phyloP scores from a whole-genome alignment of 2,329 filamentous ascomycete genomes.

The Penicillium capsulatum region DNA sequence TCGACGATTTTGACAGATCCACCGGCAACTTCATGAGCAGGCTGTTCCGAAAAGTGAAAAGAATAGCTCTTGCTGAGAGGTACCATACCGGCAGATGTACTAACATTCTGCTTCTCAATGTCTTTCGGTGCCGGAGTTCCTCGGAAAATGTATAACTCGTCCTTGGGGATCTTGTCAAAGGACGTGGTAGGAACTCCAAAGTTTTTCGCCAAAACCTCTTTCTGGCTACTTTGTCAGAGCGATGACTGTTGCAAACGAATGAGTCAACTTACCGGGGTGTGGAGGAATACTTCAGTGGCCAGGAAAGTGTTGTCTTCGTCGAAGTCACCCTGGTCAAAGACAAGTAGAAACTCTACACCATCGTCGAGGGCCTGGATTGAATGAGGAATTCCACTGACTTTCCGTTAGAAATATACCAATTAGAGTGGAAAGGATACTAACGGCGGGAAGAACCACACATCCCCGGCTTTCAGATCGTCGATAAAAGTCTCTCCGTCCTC shows the following conservation, averaged over 20 bases:
- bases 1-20: constrained; percentile 71
- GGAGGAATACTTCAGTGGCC: constrained; percentile 58
- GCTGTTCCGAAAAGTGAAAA: constrained; percentile 67
- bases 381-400: constrained; percentile 61
- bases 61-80: constrained; percentile 64
- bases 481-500: constrained; percentile 69
- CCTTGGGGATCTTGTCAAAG: constrained; percentile 60
- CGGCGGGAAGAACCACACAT: constrained; percentile 77
- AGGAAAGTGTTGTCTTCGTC: constrained; percentile 72
- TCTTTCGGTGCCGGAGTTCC: constrained; percentile 59
- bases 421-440: constrained; percentile 12
- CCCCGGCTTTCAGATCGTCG: constrained; percentile 70
- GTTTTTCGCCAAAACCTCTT: constrained; percentile 53
- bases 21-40: constrained; percentile 62
- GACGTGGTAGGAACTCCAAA: constrained; percentile 47
- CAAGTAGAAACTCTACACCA: constrained; percentile 61
- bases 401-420: not conserved
- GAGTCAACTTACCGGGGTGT: constrained; percentile 28
- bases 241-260: not conserved
- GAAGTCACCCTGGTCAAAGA: constrained; percentile 59
- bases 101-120: constrained; percentile 62
- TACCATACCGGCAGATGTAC: constrained; percentile 57
- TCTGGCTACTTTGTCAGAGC: constrained; percentile 21
- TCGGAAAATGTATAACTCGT: constrained; percentile 73
- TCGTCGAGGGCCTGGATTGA: constrained; percentile 70